Evolutionary conservation across 768 basidiomycete genomes (phyloP), one percentile per base, ranked within the genome.

Genomic region (Mycena rebaudengoi): DNA sequence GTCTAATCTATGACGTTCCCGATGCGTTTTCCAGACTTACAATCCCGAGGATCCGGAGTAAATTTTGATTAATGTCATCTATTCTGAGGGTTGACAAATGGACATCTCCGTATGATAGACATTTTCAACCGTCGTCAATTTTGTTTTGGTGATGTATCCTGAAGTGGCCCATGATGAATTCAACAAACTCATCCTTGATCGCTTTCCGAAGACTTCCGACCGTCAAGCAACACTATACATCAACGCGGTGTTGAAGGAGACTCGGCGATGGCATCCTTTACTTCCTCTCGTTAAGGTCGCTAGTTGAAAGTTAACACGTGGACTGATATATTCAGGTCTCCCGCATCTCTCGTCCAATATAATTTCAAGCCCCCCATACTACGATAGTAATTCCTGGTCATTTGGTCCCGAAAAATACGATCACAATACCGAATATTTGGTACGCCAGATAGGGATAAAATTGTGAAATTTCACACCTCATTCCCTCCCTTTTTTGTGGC

Each of bases 91-190:
- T n/a, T n/a, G n/a, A n/a, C n/a, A n/a, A n/a, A n/a, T n/a, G n/a
- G n/a, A n/a, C n/a, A n/a, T n/a, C n/a, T n/a, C n/a, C n/a, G n/a
- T n/a, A n/a, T 49, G 16, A 20, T 20, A 51, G 49, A 51, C 49
- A 51, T 51, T 33, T 20, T 51, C 49, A 4, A 51, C 49, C 32
- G 32, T 35, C 7, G 18, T 51, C 8, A 51, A 51, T 33, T 51
- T 51, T 21, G 37, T 51, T 32, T 28, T 80, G 7, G 74, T 70
- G 45, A 64, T 69, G 16, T 58, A 76, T 44, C 71, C 73, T 10
- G 69, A 73, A 21, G 65, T 67, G 7, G 74, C 74, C 7, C 75
- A 75, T 14, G 50, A 54, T 1, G 73, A 76, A 26, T 53, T 76
- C 7, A 70, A 76, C 45, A 29, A 41, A 5, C 60, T 77, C 7